Conservation (phyloP, 257 asterid species). For the Schizonepeta tenuifolia region DNA sequence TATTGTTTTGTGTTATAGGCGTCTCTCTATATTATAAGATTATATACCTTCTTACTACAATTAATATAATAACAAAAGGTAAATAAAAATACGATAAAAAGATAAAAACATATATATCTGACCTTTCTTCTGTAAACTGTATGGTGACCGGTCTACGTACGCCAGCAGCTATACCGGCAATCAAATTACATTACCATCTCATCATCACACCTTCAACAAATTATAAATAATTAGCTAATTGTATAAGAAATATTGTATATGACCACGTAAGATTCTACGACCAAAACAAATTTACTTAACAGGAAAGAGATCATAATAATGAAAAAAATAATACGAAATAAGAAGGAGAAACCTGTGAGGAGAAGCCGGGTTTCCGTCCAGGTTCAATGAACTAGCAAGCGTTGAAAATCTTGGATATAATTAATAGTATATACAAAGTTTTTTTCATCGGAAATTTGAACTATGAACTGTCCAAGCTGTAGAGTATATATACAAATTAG, state of each 20-base stretch:
- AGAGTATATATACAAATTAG: too few species aligned
- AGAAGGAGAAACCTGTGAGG: constrained; percentile 14
- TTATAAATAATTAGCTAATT: not conserved
- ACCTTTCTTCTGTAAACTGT: constrained; percentile 27
- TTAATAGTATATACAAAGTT: not conserved
- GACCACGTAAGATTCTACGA: not conserved
- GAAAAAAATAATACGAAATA: not conserved
- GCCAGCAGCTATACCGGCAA: not conserved
- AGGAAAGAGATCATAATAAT: not conserved
- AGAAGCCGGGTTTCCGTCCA: constrained; percentile 27
- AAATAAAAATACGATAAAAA: too few species aligned
- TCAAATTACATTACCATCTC: not conserved
- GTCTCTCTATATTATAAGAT: too few species aligned
- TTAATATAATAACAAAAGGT: too few species aligned
- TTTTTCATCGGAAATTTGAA: not conserved
- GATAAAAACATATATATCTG: not conserved
- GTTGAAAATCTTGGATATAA: constrained; percentile 31
- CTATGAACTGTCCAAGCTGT: not conserved
- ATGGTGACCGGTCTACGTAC: not conserved
- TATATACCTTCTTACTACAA: too few species aligned
- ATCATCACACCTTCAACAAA: not conserved
- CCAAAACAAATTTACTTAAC: not conserved
- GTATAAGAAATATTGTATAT: not conserved
- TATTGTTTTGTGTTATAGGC: too few species aligned
- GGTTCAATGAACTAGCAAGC: constrained; percentile 37